These are phyloP conservation scores for Artemisia annua DNA, from an alignment of 129 eudicot genomes.

Conservation along the genomic window DNA sequence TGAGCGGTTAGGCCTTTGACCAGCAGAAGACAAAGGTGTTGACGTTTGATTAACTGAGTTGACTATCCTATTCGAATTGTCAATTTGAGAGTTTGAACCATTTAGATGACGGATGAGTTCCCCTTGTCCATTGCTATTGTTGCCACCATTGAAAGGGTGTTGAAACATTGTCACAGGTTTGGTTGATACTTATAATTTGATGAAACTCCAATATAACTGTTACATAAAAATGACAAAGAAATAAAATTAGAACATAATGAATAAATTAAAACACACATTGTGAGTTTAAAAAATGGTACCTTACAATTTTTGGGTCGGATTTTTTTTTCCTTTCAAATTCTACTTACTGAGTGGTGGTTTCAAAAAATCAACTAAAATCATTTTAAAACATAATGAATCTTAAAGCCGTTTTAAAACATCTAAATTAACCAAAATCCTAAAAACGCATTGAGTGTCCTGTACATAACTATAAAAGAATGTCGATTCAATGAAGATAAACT, in stretches of 20 bases:
- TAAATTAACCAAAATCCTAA: too few species aligned
- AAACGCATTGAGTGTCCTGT: too few species aligned
- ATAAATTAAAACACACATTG: too few species aligned
- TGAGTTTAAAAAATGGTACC: too few species aligned
- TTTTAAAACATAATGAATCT: too few species aligned
- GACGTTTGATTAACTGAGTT: conserved; percentile 35
- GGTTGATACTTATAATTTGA: not conserved
- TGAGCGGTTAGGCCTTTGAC: conserved; percentile 30
- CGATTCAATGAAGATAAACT: too few species aligned
- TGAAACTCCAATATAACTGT: conserved; percentile 12
- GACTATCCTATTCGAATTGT: conserved; percentile 41
- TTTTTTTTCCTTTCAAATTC: too few species aligned
- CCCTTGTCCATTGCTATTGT: conserved; percentile 37
- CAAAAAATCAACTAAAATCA: too few species aligned
- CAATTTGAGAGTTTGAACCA: conserved; percentile 37
- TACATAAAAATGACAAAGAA: not conserved
- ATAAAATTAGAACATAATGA: not conserved
- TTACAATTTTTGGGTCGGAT: too few species aligned
- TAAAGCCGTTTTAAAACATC: too few species aligned
- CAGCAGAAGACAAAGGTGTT: conserved; percentile 21
- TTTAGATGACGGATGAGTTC: conserved; percentile 35
- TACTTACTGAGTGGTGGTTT: too few species aligned
- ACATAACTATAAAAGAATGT: too few species aligned
- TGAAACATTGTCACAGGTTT: conserved; percentile 22
- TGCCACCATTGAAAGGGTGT: conserved; percentile 41